Base-by-base conservation (phyloP, 2,329 filamentous ascomycete species). In the Cladosporium sp. region DNA sequence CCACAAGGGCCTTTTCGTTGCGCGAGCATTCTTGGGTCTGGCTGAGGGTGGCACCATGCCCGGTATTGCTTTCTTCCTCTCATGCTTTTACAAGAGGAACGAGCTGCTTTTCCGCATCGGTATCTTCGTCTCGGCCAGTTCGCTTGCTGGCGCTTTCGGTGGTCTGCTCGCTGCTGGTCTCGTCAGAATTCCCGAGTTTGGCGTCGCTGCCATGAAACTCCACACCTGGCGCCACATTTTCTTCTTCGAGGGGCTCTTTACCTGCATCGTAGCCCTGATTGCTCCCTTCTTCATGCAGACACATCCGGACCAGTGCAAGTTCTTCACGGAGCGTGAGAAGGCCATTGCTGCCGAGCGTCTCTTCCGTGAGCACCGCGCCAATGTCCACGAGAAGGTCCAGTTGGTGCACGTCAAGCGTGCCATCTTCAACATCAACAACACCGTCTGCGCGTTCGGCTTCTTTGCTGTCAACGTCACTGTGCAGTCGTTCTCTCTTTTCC, bases 1-100 rank as follows among this genome's bases (percentile, higher is more conserved):
- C 18, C 68, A 67, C 58, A 43, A 54, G 3, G 64, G 67, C 14
- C 49, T 70, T 3, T 67, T 62, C 36, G 69, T 67, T 14, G 67
- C 67, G 0, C 74, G 79, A 3, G 80, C 77, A 69, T 92, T 91
- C 73, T 81, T 93, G 0, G 90, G 90, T 26, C 79, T 92, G 34
- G 84, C 85, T n/a, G 91, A 94, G 76, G 82, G 91, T 11, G 91
- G 91, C 6, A 82, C 93, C 0, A 83, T 84, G 64, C 77, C 43
- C 70, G 77, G 75, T 14, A 69, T 70, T 83, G 80, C 74, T 81
- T 54, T 79, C 58, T 70, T 70, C 65, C 46, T 71, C 26, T 66
- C 65, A 6, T 66, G 63, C 39, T 70, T 68, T 54, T 71, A 71
- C 65, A 69, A 68, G 58, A 65, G 70, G 3, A 64, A 65, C 10